These are phyloP conservation scores for Hyphopichia buzzinii DNA, from an alignment of 1,139 yeast species.

Conservation along the genomic window DNA sequence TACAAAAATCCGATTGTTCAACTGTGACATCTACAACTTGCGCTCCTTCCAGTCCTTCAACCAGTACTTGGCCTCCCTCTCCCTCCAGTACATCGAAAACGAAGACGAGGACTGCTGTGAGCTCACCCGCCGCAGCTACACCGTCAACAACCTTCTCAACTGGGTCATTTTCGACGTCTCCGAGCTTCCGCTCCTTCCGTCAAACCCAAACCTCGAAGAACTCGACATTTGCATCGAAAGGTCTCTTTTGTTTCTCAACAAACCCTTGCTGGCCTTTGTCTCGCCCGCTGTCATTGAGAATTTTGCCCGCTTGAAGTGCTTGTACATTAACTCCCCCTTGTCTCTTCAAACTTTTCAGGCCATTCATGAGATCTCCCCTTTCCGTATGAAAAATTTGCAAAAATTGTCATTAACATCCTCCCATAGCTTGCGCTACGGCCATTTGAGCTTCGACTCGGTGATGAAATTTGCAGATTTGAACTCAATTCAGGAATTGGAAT, in stretches of 20 bases:
- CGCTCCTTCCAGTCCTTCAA: conserved; percentile 18
- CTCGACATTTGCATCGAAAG: conserved; percentile 19
- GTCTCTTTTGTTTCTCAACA: background rate
- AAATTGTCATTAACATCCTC: conserved; percentile 19
- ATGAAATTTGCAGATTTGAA: conserved; percentile 15
- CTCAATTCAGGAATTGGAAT: conserved; percentile 18
- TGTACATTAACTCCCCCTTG: conserved; percentile 20
- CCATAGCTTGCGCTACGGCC: conserved; percentile 17
- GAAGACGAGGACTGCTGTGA: conserved; percentile 11
- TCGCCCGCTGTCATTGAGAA: conserved; percentile 7
- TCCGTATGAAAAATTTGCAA: conserved; percentile 10
- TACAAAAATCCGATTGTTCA: conserved; percentile 14
- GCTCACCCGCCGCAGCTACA: conserved; percentile 3
- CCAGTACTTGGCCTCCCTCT: conserved; percentile 12
- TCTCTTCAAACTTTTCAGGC: conserved; percentile 15
- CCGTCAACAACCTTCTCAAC: conserved; percentile 18
- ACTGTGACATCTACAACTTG: conserved; percentile 21
- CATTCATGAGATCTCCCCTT: background rate
- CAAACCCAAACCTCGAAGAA: conserved; percentile 16
- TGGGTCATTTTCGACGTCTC: conserved; percentile 21
- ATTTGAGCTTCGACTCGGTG: conserved; percentile 13
- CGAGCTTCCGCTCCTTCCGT: conserved; percentile 20
- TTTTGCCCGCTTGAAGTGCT: conserved; percentile 10
- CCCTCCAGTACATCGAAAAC: conserved; percentile 17
- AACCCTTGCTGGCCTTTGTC: background rate